Percentiles rank a stretch among this genome's conserved stretches.
These are phyloP conservation scores for Paecilomyces sp. DNA, from an alignment of 2,329 filamentous ascomycete species.

Conservation along the genomic window DNA sequence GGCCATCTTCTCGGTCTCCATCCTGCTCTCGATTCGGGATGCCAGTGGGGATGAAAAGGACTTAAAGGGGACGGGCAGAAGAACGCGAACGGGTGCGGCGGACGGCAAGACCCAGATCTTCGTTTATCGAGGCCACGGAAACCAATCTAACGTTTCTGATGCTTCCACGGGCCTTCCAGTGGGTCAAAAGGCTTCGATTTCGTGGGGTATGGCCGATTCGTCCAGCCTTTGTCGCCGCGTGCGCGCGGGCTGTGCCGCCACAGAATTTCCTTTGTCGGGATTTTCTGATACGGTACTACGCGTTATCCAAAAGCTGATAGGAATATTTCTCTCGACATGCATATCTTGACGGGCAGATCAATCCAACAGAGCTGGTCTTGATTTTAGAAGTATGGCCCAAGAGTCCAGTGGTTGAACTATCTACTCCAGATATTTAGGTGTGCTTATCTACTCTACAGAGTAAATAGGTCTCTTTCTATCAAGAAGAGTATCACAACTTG, in stretches of 20 bases:
- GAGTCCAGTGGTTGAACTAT: too few species aligned
- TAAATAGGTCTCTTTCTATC: not conserved
- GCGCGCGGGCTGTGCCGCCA: not conserved
- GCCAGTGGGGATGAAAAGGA: not conserved
- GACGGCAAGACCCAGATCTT: not conserved
- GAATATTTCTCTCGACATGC: not conserved
- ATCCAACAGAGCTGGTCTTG: not conserved
- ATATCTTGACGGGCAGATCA: not conserved
- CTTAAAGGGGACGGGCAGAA: not conserved
- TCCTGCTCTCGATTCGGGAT: not conserved
- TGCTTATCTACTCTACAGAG: too few species aligned
- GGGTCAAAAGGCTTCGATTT: not conserved
- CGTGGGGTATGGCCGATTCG: not conserved
- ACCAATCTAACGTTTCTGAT: not conserved
- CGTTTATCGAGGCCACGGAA: not conserved
- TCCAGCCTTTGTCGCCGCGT: not conserved
- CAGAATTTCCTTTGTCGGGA: not conserved
- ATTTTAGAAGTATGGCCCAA: too few species aligned
- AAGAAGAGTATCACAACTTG: too few species aligned
- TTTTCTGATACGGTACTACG: not conserved
- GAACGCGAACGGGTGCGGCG: not conserved
- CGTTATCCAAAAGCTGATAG: not conserved
- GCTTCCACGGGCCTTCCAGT: not conserved
- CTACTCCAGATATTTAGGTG: too few species aligned
- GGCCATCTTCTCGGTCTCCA: not conserved